Base-by-base conservation (phyloP, 208 protist species). In the Vickermania spadyakhi region DNA sequence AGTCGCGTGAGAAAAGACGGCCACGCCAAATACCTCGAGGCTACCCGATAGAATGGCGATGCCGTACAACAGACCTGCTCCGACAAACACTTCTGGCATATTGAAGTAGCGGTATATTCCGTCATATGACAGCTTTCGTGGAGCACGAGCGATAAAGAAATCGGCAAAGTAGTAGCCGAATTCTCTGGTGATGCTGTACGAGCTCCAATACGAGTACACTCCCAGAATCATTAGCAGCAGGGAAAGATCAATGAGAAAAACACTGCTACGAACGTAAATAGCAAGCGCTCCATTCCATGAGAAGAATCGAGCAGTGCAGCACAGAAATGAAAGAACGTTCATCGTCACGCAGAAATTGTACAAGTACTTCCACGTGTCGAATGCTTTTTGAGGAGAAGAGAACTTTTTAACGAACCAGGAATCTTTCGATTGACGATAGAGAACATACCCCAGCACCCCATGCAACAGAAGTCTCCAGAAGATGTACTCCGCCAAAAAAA, bases 61-160 rank as follows among this genome's bases (percentile, higher is more conserved):
- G 29, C 91, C 93, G 64, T 97, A 96, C 56, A 89, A 96, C 23
- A 73, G 86, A 2, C 88, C 79, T 67, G 93, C 93, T 13, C 92
- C 95, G 11, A 93, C 84, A 1, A 88, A 79, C 5, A 75, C 72
- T 57, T 98, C 88, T 0, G 93, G 94, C 73, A 97, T 97, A 75
- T 97, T 97, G n/a, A 98, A 60, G 61, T 94, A 98, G 52, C 96
- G 79, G 66, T 97, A 97, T 25, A 97, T 95, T 58, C 94, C 93
- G 41, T 73, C 85, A 68, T 98, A 98, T 52, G 79, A 84, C 27
- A 97, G 72, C 52, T 68, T 82, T 2, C 78, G 67, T 28, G 84
- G 77, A 7, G 93, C 75, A 22, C 77, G 63, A 14, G 74, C 66
- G 58, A 91, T 68, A 66, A 94, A 93, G 50, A 96, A 94, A 66